Evolutionary conservation across 441 rosid genomes (phyloP), one percentile per base, ranked within the genome.

Genomic region (Lepidium campestre): DNA sequence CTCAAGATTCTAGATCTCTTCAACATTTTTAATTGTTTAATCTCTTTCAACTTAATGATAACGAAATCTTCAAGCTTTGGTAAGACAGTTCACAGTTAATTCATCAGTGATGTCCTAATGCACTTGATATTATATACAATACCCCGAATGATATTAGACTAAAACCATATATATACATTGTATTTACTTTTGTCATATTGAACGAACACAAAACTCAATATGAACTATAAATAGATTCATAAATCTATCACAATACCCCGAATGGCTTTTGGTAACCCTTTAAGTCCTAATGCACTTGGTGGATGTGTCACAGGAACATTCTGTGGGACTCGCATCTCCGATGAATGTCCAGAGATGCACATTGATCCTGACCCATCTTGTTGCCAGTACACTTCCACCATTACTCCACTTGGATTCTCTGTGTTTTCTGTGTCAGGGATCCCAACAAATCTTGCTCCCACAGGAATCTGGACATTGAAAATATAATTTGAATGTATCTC

Each of bases 301-400:
- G 73, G 73, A 60, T 19, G 67, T 44, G 31, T 57, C 8, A 57
- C 53, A 5, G 71, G 52, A 44, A 67, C 81, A 66, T 83, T 60
- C 27, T 72, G 45, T 37, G 96, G 97, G 6, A 87, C 23, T 0
- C 81, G 76, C 69, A 78, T 85, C 75, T 89, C 96, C 6, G 78
- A 23, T 1, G 96, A 86, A 69, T 89, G 91, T 17, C 96, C 86
- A 4, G 93, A 83, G 59, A 89, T 81, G 83, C 93, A 84, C 70
- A 94, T 86, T 1, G 87, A 50, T 10, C 92, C 94, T 1, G 85
- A 67, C 31, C 82, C 93, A 57, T 89, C 96, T 77, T 91, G 93
- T 60, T 82, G 81, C 96, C 96, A 93, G 75, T 81, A 85, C 11
- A 89, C 97, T 84, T 91, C 86, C 39, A 93, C 97, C 97, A 93